These are phyloP conservation scores for Pseudocercospora crystallina DNA, from an alignment of 2,329 filamentous ascomycete species.

Conservation along the genomic window DNA sequence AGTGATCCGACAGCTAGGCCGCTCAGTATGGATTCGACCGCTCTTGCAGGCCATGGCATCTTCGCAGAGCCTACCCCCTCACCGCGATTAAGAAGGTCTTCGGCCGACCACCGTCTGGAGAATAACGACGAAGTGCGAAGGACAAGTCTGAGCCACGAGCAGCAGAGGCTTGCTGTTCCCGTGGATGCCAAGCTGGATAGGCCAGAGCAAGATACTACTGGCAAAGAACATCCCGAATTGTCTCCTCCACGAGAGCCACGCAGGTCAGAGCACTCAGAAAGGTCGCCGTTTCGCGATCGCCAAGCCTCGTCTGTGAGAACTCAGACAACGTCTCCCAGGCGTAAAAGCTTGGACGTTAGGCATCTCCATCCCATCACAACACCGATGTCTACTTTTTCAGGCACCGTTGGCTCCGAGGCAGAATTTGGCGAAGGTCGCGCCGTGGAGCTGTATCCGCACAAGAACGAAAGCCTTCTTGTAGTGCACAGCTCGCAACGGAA, in stretches of 20 bases:
- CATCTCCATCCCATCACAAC: conserved; percentile 26
- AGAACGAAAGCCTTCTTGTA: conserved; percentile 63
- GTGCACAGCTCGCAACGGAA: conserved; percentile 50
- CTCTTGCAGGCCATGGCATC: background rate
- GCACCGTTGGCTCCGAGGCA: conserved; percentile 30
- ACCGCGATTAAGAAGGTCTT: conserved; percentile 21
- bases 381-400: conserved; percentile 29
- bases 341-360: conserved; percentile 26
- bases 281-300: conserved; percentile 7
- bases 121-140: conserved; percentile 20
- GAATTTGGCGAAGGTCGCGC: conserved; percentile 63
- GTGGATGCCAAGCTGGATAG: conserved; percentile 8
- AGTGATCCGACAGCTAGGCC: conserved; percentile 9
- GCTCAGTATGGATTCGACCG: conserved; percentile 13
- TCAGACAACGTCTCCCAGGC: conserved; percentile 19
- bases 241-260: background rate
- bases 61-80: conserved; percentile 3
- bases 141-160: conserved; percentile 19
- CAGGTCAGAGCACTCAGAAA: conserved; percentile 1
- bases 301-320: conserved; percentile 18
- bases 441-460: conserved; percentile 61
- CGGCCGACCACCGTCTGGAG: conserved; percentile 21
- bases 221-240: background rate
- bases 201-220: conserved; percentile 8
- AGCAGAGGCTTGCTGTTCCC: conserved; percentile 7